Evolutionary conservation across 352 stramenopile species (phyloP), one percentile per base, ranked within the genome.

Genomic region (Pythium apleroticum): DNA sequence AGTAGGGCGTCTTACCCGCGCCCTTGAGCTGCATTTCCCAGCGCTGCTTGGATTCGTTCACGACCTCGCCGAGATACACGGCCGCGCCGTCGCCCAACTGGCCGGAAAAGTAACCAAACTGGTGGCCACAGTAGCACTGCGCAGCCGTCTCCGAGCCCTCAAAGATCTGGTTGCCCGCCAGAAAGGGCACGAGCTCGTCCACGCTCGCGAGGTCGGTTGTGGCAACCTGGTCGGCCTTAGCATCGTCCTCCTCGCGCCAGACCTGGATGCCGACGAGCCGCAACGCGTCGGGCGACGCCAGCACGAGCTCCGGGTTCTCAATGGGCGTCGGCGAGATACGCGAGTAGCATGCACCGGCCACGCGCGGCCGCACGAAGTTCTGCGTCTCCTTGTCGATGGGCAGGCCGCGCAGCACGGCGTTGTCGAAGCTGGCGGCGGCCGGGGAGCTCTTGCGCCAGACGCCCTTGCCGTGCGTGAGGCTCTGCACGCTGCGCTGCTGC

Each of bases 1-100:
- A 98, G 74, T 96, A 99, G 3, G 97, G 96, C 3, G 97, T 99
- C 56, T 86, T 87, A 0, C 97, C 97, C 1, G 90, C 94, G 10
- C 97, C 97, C 67, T 99, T 99, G 15, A 99, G 77, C 73, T 99
- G 97, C 52, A 99, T 73, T 76, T 99, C 97, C 72, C 89, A 98
- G 14, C 88, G 66, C 52, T 80, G 63, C n/a, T 65, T 66, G 1
- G 17, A n/a, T 30, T 53, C 39, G 27, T 55, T 58, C 35, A 90
- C 76, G 31, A 96, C 77, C 72, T 97, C 90, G 25, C 90, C 92
- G 15, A 98, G 65, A 69, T 95, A 96, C 48, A 97, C 80, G 8
- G 92, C 91, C 2, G 88, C 89, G 39, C 92, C 92, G 63, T 98
- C 92, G 48, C 92, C 92, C 53, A 98, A 77, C 75, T 98, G 91